Base-by-base conservation (phyloP, 2,329 filamentous ascomycete genomes). In the Penicillium sp. region DNA sequence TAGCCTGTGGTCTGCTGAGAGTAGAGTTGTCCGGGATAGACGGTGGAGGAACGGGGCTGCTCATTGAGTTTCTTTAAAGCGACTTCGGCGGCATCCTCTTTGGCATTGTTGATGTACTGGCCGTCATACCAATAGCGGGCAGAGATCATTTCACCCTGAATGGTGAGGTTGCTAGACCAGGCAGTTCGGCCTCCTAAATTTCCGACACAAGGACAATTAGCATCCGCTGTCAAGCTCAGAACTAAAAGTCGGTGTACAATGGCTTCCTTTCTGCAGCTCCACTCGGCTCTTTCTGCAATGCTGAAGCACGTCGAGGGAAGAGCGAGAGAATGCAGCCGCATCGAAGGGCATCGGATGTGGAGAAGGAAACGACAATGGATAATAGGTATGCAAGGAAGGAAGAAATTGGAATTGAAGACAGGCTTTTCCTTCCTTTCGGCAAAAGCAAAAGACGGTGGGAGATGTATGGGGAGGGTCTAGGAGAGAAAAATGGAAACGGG, bases 51-150 rank as follows among this genome's bases (percentile, higher is more conserved):
- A 26, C 63, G 65, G 24, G 65, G 62, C 56, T 73, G 68, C 56
- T 75, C 61, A 62, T 73, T 73, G 60, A 81, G 63, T 22, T 63
- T 38, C 38, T 71, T 78, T 49, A 78, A 67, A 12, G 92, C 92
- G 64, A 90, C 85, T 79, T 97, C 92, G 67, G 93, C 92, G n/a
- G 92, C 93, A 75, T 97, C 93, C 78, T 97, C 93, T 79, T 88
- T 89, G 61, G 92, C 92, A 73, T 96, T 96, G 82, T 93, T 88
- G 77, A 94, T 84, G 74, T 92, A 92, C 75, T 92, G 88, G 64
- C 92, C 92, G 77, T 96, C 93, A 79, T 96, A 97, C 92, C 92
- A 97, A 79, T 88, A 96, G 65, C 92, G 87, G 51, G 92, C 92
- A n/a, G 84, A 75, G 70, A 91, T 84, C 51, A 80, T 84, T 55